These are phyloP conservation scores for Westerdykella sp. DNA, from an alignment of 2,329 filamentous ascomycete species.

Conservation along the genomic window DNA sequence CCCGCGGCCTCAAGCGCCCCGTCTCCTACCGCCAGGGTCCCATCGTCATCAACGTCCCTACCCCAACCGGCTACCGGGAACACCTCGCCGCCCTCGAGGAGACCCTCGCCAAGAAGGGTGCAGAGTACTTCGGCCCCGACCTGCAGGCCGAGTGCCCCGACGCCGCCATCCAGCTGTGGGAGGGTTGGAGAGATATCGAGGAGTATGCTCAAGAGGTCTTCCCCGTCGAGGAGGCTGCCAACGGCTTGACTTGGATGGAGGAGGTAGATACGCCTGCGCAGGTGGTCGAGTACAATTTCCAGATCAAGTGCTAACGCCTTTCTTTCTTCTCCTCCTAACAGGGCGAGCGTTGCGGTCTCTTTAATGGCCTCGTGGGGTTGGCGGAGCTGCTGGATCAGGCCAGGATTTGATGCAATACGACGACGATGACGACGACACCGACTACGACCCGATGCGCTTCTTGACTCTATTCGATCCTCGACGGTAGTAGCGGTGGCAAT, in stretches of 20 bases:
- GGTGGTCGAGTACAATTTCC: slow-evolving; percentile 32
- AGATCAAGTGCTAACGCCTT: slow-evolving; percentile 34
- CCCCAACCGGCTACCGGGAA: slow-evolving; percentile 81
- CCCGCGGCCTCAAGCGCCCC: slow-evolving; percentile 67
- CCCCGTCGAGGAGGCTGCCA: slow-evolving; percentile 87
- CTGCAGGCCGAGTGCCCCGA: slow-evolving; percentile 59
- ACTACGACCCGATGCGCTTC: too few species aligned
- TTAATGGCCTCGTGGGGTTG: slow-evolving; percentile 24
- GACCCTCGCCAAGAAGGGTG: slow-evolving; percentile 53
- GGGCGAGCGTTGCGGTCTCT: slow-evolving; percentile 24
- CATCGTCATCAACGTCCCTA: slow-evolving; percentile 78
- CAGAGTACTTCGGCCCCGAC: slow-evolving; percentile 58
- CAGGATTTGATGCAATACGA: too few species aligned
- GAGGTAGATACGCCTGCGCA: slow-evolving; percentile 40
- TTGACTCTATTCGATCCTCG: too few species aligned
- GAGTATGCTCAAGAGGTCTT: slow-evolving; percentile 95
- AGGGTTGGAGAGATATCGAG: slow-evolving; percentile 81
- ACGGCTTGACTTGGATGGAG: slow-evolving; percentile 89
- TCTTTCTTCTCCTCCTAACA: slow-evolving; percentile 13
- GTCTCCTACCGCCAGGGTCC: slow-evolving; percentile 72
- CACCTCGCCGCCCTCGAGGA: slow-evolving; percentile 66
- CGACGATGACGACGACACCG: too few species aligned
- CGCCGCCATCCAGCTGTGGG: slow-evolving; percentile 78
- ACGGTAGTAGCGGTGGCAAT: too few species aligned
- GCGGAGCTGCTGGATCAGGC: slow-evolving; percentile 31